Conservation (phyloP, 495 filamentous ascomycete genomes). For the Neurospora sp. region DNA sequence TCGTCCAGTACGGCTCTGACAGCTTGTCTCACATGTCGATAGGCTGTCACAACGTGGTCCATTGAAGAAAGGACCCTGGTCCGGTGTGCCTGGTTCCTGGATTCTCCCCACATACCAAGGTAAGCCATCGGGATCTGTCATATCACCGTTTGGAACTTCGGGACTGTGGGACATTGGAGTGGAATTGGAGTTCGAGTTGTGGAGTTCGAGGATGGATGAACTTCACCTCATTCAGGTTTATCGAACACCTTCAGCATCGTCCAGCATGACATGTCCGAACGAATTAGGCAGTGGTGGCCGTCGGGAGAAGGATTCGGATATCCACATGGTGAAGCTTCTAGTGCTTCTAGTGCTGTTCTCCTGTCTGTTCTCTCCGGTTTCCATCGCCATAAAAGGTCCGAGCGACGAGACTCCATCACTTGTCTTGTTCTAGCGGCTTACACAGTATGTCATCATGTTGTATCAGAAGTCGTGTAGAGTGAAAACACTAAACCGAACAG, state of each 20-base stretch:
- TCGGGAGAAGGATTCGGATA: neutral
- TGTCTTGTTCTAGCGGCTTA: neutral
- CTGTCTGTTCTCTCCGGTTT: neutral
- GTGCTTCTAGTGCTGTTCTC: neutral
- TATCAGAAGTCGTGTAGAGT: neutral
- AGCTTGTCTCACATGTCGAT: neutral
- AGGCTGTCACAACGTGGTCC: neutral
- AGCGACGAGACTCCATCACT: neutral
- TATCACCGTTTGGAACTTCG: neutral
- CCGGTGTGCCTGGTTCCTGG: neutral
- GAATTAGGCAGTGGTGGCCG: neutral
- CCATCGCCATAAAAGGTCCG: neutral
- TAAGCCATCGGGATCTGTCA: neutral
- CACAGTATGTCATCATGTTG: neutral
- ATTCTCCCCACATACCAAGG: neutral
- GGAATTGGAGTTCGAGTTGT: neutral
- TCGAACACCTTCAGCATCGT: neutral
- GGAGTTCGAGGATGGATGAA: neutral
- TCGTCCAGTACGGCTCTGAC: neutral
- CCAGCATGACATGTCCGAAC: neutral
- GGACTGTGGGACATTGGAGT: neutral
- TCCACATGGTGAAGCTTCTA: neutral
- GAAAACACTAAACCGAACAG: neutral
- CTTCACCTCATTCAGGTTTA: neutral
- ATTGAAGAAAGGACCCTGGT: neutral